phyloP scores from a whole-genome alignment of 371 early-diverging fungal genomes.

The Enterocytospora artemiae region DNA sequence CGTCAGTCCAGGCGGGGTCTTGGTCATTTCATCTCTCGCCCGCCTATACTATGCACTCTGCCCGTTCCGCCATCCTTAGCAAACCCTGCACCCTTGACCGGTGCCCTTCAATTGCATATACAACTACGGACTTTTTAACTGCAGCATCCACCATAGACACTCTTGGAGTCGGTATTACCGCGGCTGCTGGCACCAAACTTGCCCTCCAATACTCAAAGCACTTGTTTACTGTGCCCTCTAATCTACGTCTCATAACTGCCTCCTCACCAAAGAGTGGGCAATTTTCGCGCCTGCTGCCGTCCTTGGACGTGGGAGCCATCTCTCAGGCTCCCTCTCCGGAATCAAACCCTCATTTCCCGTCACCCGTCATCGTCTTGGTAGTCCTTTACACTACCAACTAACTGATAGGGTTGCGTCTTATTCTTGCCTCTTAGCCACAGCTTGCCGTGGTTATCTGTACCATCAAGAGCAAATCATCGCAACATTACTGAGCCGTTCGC shows the following conservation, averaged over 20 bases:
- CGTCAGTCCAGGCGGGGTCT: conserved; percentile 61
- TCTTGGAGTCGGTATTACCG: conserved; percentile 41
- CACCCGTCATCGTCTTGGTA: conserved; percentile 36
- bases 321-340: conserved; percentile 48
- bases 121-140: conserved; percentile 43
- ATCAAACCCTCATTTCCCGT: conserved; percentile 32
- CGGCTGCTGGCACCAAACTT: conserved; percentile 44
- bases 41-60: conserved; percentile 19
- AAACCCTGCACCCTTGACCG: not conserved
- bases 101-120: conserved; percentile 10
- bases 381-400: conserved; percentile 39
- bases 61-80: conserved; percentile 15
- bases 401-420: conserved; percentile 32
- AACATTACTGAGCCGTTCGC: conserved; percentile 41
- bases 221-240: not conserved
- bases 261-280: conserved; percentile 33
- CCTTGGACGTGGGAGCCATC: conserved; percentile 43
- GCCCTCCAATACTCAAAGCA: conserved; percentile 26
- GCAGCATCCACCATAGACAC: conserved; percentile 38
- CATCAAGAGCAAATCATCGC: conserved; percentile 16
- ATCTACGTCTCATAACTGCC: conserved; percentile 32
- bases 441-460: conserved; percentile 17
- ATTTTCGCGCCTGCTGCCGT: conserved; percentile 45
- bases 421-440: conserved; percentile 22
- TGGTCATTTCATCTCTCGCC: conserved; percentile 51